Percentiles rank a stretch among this genome's conserved stretches.
Evolutionary conservation across 257 asterid genomes (phyloP).

Genomic region (Ilex asprella): DNA sequence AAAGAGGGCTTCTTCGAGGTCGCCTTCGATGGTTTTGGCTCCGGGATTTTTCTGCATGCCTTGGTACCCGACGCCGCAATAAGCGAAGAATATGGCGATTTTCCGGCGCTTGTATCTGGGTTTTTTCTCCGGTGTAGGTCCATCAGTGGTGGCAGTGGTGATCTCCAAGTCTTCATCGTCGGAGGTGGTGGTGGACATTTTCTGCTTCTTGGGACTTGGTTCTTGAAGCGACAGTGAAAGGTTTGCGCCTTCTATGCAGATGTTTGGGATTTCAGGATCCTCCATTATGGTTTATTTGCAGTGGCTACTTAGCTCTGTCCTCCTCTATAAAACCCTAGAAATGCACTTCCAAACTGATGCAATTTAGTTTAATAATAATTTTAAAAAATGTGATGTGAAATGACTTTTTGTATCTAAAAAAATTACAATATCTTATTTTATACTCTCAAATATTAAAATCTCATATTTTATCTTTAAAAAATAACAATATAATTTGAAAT

Average conservation of each 20-base stretch:
- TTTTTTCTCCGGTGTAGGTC: conserved; percentile 12
- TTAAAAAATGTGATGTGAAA: too few species aligned
- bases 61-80: conserved; percentile 93
- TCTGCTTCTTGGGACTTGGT: conserved; percentile 58
- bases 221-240: conserved; percentile 20
- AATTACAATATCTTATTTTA: too few species aligned
- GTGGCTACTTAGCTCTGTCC: neutral
- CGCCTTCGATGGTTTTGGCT: conserved; percentile 96
- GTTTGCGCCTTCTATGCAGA: conserved; percentile 21
- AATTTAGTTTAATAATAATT: too few species aligned
- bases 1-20: conserved; percentile 83
- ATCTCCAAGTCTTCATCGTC: conserved; percentile 35
- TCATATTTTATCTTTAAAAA: too few species aligned
- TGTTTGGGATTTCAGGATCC: neutral
- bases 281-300: conserved; percentile 4
- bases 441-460: too few species aligned
- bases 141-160: conserved; percentile 15
- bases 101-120: conserved; percentile 85
- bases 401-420: too few species aligned
- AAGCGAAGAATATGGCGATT: conserved; percentile 82
- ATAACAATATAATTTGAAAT: too few species aligned
- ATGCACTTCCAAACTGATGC: too few species aligned
- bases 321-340: conserved; percentile 48
- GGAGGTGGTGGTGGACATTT: conserved; percentile 67
- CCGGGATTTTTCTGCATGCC: conserved; percentile 99